Evolutionary conservation across 78 protist genomes (phyloP).

Genomic region (Dictyostelium discoideum): DNA sequence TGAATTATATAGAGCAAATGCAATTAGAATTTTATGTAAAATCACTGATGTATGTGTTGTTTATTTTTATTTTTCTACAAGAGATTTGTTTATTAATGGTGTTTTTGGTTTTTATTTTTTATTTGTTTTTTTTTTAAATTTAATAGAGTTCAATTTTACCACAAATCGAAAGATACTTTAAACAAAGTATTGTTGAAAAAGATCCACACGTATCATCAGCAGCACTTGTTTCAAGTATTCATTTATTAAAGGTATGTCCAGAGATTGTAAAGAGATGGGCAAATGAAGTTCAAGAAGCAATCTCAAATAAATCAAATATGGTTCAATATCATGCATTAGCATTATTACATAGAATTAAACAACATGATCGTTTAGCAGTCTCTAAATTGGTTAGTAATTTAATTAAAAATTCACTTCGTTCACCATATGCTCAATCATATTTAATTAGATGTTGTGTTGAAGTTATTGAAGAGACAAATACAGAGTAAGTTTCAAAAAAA

Average conservation of each 20-base stretch:
- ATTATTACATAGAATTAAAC: slow-evolving; percentile 90
- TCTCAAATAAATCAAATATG: slow-evolving; percentile 82
- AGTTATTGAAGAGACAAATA: slow-evolving; percentile 81
- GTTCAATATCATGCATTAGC: slow-evolving; percentile 98
- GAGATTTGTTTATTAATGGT: neutral
- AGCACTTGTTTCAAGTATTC: slow-evolving; percentile 97
- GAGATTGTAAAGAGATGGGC: slow-evolving; percentile 90
- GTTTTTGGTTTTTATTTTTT: neutral
- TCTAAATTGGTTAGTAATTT: slow-evolving; percentile 87
- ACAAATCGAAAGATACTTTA: slow-evolving; percentile 96
- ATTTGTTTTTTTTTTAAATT: neutral
- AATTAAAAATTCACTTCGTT: slow-evolving; percentile 82
- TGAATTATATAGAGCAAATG: slow-evolving; percentile 94
- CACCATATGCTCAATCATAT: slow-evolving; percentile 93
- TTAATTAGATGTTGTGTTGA: slow-evolving; percentile 90
- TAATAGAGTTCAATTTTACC: slow-evolving; percentile 85
- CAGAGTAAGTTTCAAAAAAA: slow-evolving; percentile 32
- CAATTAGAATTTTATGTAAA: slow-evolving; percentile 95
- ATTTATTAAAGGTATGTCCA: slow-evolving; percentile 83
- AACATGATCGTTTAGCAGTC: slow-evolving; percentile 94
- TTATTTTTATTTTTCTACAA: neutral
- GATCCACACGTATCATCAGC: slow-evolving; percentile 95
- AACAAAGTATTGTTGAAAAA: slow-evolving; percentile 97
- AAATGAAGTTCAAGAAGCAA: slow-evolving; percentile 88
- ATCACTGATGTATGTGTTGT: slow-evolving; percentile 90